phyloP scores from a whole-genome alignment of 139 green algal species.

The Parachlorella kessleri region DNA sequence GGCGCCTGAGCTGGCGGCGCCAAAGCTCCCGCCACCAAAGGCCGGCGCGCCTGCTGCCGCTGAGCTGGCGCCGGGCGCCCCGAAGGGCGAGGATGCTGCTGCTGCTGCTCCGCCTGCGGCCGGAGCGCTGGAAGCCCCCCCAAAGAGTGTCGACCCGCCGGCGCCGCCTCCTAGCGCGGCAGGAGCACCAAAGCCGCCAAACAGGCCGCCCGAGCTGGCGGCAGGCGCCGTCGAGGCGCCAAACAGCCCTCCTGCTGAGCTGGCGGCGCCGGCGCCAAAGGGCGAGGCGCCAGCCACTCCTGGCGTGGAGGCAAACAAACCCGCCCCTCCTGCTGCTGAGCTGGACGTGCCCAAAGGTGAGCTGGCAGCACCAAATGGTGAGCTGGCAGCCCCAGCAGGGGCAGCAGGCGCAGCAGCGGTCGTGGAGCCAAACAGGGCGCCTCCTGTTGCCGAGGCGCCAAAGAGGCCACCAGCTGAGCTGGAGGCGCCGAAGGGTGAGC shows the following conservation, averaged over 20 bases:
- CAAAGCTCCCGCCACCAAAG: slow-evolving; percentile 2
- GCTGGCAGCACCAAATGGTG: slow-evolving; percentile 8
- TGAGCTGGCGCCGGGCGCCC: slow-evolving; percentile 9
- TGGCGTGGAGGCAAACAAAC: too few relatives aligned
- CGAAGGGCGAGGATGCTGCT: slow-evolving; percentile 14
- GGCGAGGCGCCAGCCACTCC: background rate
- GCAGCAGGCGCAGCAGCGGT: slow-evolving; percentile 2
- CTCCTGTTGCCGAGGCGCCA: background rate
- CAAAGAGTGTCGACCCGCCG: slow-evolving; percentile 2
- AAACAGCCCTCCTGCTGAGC: too few relatives aligned
- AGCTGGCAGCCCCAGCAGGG: background rate
- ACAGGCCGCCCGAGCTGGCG: too few relatives aligned
- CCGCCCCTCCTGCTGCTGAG: too few relatives aligned
- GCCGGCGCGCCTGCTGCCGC: background rate
- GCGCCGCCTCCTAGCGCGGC: background rate
- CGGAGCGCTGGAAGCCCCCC: background rate
- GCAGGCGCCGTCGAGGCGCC: too few relatives aligned
- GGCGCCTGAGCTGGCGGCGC: slow-evolving; percentile 9
- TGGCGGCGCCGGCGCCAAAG: background rate
- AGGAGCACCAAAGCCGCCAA: too few relatives aligned
- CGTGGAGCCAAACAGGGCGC: slow-evolving; percentile 13
- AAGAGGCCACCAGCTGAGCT: background rate
- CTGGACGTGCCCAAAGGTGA: slow-evolving; percentile 2
- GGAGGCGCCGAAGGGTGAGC: slow-evolving; percentile 5
- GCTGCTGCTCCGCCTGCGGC: too few relatives aligned